These are phyloP conservation scores for Mycosphaerelloides madeirae DNA, from an alignment of 2,329 filamentous ascomycete genomes.

Conservation along the genomic window DNA sequence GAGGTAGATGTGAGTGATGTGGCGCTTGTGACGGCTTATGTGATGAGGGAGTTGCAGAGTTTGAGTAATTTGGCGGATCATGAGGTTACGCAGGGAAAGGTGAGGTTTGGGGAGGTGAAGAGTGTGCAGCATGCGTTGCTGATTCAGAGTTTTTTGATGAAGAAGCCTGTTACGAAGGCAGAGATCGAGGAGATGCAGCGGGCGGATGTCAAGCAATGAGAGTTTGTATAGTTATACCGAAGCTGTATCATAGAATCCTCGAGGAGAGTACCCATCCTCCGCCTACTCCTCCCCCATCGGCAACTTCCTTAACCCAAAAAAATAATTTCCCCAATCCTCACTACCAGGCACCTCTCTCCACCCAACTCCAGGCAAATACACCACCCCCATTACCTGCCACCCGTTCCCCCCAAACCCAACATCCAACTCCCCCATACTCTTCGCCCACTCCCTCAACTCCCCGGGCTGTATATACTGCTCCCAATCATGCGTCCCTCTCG, in stretches of 20 bases:
- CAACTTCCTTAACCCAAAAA: slow-evolving; percentile 73
- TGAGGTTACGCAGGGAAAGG: slow-evolving; percentile 43
- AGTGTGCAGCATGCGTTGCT: slow-evolving; percentile 33
- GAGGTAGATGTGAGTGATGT: slow-evolving; percentile 59
- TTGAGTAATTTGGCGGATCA: slow-evolving; percentile 53
- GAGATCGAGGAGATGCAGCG: slow-evolving; percentile 7
- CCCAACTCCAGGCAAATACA: slow-evolving; percentile 85
- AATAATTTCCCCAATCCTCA: slow-evolving; percentile 90
- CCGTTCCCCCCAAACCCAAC: slow-evolving; percentile 59
- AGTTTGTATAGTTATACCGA: too few species aligned
- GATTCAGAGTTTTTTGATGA: slow-evolving; percentile 19
- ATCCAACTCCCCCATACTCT: slow-evolving; percentile 40
- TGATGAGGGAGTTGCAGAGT: slow-evolving; percentile 53
- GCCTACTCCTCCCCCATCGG: not conserved
- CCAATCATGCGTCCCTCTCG: slow-evolving; percentile 93
- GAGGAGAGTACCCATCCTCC: not conserved
- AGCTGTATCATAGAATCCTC: too few species aligned
- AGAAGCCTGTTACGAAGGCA: not conserved
- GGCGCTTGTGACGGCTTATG: slow-evolving; percentile 59
- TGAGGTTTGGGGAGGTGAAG: slow-evolving; percentile 48
- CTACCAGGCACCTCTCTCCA: slow-evolving; percentile 80
- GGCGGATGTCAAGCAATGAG: too few species aligned
- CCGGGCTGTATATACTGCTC: slow-evolving; percentile 85
- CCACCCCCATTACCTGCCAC: slow-evolving; percentile 73
- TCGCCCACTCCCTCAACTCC: slow-evolving; percentile 59